These are phyloP conservation scores for Delonix regia DNA, from an alignment of 306 rosid species.

Conservation along the genomic window DNA sequence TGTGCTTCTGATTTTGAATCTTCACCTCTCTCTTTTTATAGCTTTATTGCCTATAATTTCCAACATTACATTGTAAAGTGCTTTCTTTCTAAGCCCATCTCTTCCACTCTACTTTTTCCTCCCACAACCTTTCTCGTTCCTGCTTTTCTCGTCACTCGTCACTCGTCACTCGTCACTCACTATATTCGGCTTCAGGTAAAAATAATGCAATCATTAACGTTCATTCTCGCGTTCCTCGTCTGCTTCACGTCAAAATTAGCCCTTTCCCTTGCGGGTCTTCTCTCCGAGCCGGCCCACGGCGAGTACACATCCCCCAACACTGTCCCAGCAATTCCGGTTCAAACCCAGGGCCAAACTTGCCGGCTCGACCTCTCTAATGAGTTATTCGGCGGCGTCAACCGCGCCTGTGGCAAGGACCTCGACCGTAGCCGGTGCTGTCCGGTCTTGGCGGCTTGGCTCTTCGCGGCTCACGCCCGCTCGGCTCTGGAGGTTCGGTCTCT, in stretches of 20 bases:
- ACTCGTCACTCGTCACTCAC: too few species aligned
- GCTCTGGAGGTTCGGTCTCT: slow-evolving; percentile 46
- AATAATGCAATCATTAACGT: slow-evolving; percentile 37
- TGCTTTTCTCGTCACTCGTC: too few species aligned
- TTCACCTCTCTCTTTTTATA: slow-evolving; percentile 8
- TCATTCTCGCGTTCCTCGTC: slow-evolving; percentile 9
- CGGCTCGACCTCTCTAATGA: slow-evolving; percentile 78
- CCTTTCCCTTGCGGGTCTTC: slow-evolving; percentile 43
- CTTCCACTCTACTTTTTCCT: slow-evolving; percentile 3
- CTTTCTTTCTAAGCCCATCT: not conserved
- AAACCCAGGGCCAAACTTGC: slow-evolving; percentile 57
- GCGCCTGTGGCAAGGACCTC: slow-evolving; percentile 63
- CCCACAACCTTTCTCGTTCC: not conserved
- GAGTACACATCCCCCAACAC: slow-evolving; percentile 49
- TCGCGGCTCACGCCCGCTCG: slow-evolving; percentile 74
- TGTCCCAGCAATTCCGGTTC: slow-evolving; percentile 66
- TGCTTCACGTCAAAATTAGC: slow-evolving; percentile 6
- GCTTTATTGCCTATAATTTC: slow-evolving; percentile 3
- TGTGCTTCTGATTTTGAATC: slow-evolving; percentile 34
- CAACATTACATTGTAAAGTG: not conserved
- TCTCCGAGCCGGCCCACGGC: not conserved
- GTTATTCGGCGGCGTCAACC: slow-evolving; percentile 81
- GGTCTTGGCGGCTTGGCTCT: slow-evolving; percentile 84
- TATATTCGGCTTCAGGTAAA: not conserved
- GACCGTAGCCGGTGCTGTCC: slow-evolving; percentile 94